Evolutionary conservation across 495 filamentous ascomycete species (phyloP), one percentile per base, ranked within the genome.

Genomic region (Cercophora sp.): DNA sequence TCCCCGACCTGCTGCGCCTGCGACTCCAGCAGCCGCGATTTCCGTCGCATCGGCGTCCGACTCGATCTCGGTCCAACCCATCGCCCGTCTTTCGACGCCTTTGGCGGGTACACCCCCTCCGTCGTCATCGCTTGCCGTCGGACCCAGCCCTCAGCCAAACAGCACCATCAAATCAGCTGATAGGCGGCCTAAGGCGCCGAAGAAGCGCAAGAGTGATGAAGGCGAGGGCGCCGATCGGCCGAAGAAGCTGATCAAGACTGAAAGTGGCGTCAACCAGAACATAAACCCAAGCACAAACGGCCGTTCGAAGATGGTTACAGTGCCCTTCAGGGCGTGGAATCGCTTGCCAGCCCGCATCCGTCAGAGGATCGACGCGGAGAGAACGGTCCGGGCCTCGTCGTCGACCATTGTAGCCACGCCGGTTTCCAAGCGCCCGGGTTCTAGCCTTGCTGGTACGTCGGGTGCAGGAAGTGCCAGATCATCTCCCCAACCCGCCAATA

Each of bases 221-320:
- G 29, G 18, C 3, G 58, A 57, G 19, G 64, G 54, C 11, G 50
- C 52, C 8, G 59, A 64, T n/a, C 63, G 67, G 19, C 66, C 69
- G 2, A 70, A 65, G 37, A 76, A 76, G 51, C 27, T 69, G 2
- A 55, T 65, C n/a, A 70, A 66, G 29, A 65, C 65, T 1, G 51
- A 69, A 6, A 65, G 45, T 24, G 48, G 50, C 5, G 43, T 40
- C 18, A 23, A 39, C 23, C 60, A 61, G 13, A n/a, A n/a, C n/a
- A n/a, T n/a, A n/a, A n/a, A n/a, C n/a, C n/a, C n/a, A n/a, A n/a
- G n/a, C n/a, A n/a, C n/a, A n/a, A n/a, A n/a, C n/a, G 54, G 58
- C 15, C 55, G 55, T 8, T 39, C 37, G 24, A 65, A 51, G 58
- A 43, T 56, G 16, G 59, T 68, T 26, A 67, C 52, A 16, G 16